These are phyloP conservation scores for Psilocybe sp. DNA, from an alignment of 768 basidiomycete species.

Conservation along the genomic window DNA sequence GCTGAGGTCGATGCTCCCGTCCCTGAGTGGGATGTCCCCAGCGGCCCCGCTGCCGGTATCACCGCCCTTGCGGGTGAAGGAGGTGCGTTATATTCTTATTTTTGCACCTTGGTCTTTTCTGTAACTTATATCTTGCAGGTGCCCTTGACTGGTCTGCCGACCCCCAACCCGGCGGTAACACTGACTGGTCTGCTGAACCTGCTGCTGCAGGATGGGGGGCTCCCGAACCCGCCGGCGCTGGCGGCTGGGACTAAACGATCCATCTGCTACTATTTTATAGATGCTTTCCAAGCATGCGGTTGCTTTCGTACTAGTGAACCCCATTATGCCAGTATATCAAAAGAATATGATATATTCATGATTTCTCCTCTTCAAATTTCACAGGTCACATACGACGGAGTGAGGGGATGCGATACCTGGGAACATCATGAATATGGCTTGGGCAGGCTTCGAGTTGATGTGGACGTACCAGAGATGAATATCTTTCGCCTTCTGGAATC, in stretches of 20 bases:
- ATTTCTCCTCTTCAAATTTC: constrained; percentile 11
- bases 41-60: constrained; percentile 70
- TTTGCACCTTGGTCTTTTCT: background rate
- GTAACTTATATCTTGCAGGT: constrained; percentile 32
- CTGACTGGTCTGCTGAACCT: constrained; percentile 91
- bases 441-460: background rate
- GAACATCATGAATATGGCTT: background rate
- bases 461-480: constrained; percentile 55
- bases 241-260: constrained; percentile 38
- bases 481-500: constrained; percentile 47
- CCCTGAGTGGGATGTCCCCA: constrained; percentile 73
- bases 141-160: constrained; percentile 87
- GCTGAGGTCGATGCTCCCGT: constrained; percentile 46
- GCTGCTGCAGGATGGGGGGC: constrained; percentile 50
- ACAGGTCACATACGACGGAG: constrained; percentile 28
- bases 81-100: constrained; percentile 32
- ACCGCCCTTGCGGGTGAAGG: constrained; percentile 69
- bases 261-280: constrained; percentile 14
- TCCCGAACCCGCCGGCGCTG: constrained; percentile 31
- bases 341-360: constrained; percentile 29
- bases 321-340: constrained; percentile 18
- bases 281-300: constrained; percentile 9
- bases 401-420: constrained; percentile 28
- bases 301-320: constrained; percentile 11
- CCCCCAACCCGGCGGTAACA: constrained; percentile 42